Evolutionary conservation across 768 basidiomycete species (phyloP).

Genomic region (Lactarius hatsudake): DNA sequence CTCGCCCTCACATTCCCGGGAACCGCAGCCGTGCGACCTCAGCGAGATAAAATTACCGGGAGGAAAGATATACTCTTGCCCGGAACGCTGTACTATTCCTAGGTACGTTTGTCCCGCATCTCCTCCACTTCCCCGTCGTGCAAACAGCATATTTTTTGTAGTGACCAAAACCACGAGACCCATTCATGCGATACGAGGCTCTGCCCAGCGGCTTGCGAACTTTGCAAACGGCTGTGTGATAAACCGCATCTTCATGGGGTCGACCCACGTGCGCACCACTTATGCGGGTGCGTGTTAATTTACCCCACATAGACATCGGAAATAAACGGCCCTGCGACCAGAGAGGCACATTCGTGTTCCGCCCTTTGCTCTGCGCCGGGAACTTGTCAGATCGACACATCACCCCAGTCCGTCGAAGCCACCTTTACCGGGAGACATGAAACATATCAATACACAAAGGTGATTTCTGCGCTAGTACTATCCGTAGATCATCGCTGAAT

Average conservation of each 20-base stretch:
- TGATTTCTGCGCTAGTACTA: slow-evolving; percentile 26
- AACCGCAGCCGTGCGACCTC: slow-evolving; percentile 14
- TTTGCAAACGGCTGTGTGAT: slow-evolving; percentile 54
- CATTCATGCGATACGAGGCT: slow-evolving; percentile 52
- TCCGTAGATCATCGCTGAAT: neutral
- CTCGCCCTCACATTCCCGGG: neutral
- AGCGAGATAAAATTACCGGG: neutral
- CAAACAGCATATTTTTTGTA: too few species aligned
- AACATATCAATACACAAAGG: slow-evolving; percentile 64
- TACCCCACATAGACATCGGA: neutral
- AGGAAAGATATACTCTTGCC: slow-evolving; percentile 5
- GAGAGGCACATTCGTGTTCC: neutral
- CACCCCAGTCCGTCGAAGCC: slow-evolving; percentile 57
- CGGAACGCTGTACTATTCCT: neutral
- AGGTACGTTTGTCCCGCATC: neutral
- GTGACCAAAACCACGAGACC: slow-evolving; percentile 42
- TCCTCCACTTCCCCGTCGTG: neutral
- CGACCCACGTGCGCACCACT: too few species aligned
- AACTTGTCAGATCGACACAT: slow-evolving; percentile 57
- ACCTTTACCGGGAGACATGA: slow-evolving; percentile 54
- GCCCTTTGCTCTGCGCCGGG: slow-evolving; percentile 36
- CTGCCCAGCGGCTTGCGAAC: slow-evolving; percentile 52
- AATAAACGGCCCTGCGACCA: neutral
- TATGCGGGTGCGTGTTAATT: slow-evolving; percentile 39
- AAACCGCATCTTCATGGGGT: too few species aligned